Evolutionary conservation across 148 eudicot species (phyloP).

Genomic region (Limonium bicolor): DNA sequence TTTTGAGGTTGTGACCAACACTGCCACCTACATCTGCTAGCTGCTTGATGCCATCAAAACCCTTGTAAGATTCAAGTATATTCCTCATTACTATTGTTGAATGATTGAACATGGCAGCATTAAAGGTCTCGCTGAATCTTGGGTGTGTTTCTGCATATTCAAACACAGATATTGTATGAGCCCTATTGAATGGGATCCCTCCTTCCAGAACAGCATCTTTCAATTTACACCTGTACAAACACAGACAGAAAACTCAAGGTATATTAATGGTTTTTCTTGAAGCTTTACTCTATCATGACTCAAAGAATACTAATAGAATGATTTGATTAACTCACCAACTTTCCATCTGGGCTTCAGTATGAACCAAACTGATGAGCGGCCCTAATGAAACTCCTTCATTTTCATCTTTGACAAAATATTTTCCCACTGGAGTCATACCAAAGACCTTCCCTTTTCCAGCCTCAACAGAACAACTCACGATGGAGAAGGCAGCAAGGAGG

Average conservation of each 20-base stretch:
- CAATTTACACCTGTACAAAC: not conserved
- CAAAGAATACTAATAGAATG: no score
- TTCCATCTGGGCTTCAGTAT: slow-evolving; percentile 17
- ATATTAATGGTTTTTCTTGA: no score
- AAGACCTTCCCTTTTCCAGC: slow-evolving; percentile 2
- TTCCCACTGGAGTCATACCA: slow-evolving; percentile 14
- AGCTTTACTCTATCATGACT: no score
- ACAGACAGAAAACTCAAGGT: not conserved
- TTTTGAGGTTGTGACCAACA: slow-evolving; percentile 8
- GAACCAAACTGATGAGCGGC: slow-evolving; percentile 13
- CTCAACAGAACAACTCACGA: slow-evolving; percentile 2
- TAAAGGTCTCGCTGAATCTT: slow-evolving; percentile 1
- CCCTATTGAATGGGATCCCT: slow-evolving; percentile 7
- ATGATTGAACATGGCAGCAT: slow-evolving; percentile 8
- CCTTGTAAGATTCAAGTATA: slow-evolving; percentile 5
- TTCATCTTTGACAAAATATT: slow-evolving; percentile 16
- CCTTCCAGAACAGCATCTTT: slow-evolving; percentile 15
- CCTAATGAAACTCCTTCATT: slow-evolving; percentile 23
- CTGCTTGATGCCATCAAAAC: slow-evolving; percentile 4
- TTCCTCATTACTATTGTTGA: slow-evolving; percentile 7
- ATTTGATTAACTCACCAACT: slow-evolving; percentile 31
- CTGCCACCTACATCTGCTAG: slow-evolving; percentile 12
- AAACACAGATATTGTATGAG: slow-evolving; percentile 1
- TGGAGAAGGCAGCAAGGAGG: slow-evolving; percentile 14
- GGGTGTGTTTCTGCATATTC: slow-evolving; percentile 8